Percentiles rank a stretch among this genome's conserved stretches.
These are phyloP conservation scores for Ustilaginoidea virens DNA, from an alignment of 2,329 filamentous ascomycete species.

Conservation along the genomic window DNA sequence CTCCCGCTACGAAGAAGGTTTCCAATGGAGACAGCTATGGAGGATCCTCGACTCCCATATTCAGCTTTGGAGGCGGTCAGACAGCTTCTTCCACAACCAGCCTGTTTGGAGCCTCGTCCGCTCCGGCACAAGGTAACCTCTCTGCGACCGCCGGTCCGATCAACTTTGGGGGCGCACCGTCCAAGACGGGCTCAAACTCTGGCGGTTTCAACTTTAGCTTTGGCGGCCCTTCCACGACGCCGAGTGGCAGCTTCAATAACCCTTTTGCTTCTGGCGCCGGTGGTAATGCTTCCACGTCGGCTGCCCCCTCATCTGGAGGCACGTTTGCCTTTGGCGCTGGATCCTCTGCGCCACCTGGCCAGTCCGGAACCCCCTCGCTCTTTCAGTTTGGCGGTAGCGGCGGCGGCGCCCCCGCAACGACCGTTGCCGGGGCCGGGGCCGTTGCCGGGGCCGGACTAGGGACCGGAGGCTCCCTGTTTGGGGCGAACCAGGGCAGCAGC, in stretches of 20 bases:
- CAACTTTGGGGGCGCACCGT: conserved; percentile 21
- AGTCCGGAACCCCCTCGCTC: conserved; percentile 12
- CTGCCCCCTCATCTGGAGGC: conserved; percentile 12
- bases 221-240: conserved; percentile 8
- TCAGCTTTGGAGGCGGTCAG: conserved; percentile 17
- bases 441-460: too few relatives aligned
- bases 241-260: conserved; percentile 20
- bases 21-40: conserved; percentile 13
- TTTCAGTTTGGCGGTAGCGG: conserved; percentile 23
- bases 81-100: conserved; percentile 18
- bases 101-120: conserved; percentile 18
- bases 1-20: conserved; percentile 21
- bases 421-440: too few relatives aligned
- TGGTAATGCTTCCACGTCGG: conserved; percentile 10
- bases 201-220: conserved; percentile 18
- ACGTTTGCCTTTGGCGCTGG: conserved; percentile 23
- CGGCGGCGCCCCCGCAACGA: conserved; percentile 8
- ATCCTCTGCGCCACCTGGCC: conserved; percentile 13
- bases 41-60: conserved; percentile 14
- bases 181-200: conserved; percentile 10
- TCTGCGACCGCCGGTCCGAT: conserved; percentile 14
- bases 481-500: conserved; percentile 11
- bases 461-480: conserved; percentile 11
- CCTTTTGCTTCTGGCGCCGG: conserved; percentile 20
- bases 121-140: conserved; percentile 8